phyloP scores from a whole-genome alignment of 495 filamentous ascomycete genomes.

The Lepraria neglecta region DNA sequence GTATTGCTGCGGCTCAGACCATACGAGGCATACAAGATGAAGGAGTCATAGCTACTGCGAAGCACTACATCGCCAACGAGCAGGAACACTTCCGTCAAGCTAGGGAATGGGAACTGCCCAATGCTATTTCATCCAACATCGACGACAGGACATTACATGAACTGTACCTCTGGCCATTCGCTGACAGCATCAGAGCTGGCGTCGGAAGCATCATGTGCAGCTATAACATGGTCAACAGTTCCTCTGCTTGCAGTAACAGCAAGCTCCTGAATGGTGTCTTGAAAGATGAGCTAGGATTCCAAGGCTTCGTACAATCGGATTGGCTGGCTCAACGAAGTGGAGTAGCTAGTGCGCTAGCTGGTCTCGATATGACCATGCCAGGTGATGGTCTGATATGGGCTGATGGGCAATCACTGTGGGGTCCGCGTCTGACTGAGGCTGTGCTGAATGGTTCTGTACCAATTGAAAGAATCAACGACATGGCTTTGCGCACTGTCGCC shows the following conservation, averaged over 20 bases:
- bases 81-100: conserved; percentile 80
- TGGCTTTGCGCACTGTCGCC: conserved; percentile 86
- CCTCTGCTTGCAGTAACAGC: conserved; percentile 85
- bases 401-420: conserved; percentile 75
- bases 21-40: conserved; percentile 72
- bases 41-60: conserved; percentile 77
- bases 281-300: conserved; percentile 91
- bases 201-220: conserved; percentile 84
- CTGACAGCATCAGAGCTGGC: conserved; percentile 76
- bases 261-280: conserved; percentile 88
- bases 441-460: conserved; percentile 80
- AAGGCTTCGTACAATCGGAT: conserved; percentile 88
- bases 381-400: conserved; percentile 77
- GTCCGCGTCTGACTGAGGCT: conserved; percentile 65
- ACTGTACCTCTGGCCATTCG: conserved; percentile 87
- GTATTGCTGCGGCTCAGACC: conserved; percentile 59
- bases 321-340: conserved; percentile 88
- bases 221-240: conserved; percentile 88
- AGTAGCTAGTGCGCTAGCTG: conserved; percentile 71
- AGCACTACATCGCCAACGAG: conserved; percentile 78
- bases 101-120: conserved; percentile 64
- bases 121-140: conserved; percentile 73
- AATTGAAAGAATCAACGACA: conserved; percentile 78
- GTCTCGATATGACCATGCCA: conserved; percentile 93
- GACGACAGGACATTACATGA: conserved; percentile 78